Base-by-base conservation (phyloP, 768 basidiomycete genomes). In the Agaricus sinodeliciosus region DNA sequence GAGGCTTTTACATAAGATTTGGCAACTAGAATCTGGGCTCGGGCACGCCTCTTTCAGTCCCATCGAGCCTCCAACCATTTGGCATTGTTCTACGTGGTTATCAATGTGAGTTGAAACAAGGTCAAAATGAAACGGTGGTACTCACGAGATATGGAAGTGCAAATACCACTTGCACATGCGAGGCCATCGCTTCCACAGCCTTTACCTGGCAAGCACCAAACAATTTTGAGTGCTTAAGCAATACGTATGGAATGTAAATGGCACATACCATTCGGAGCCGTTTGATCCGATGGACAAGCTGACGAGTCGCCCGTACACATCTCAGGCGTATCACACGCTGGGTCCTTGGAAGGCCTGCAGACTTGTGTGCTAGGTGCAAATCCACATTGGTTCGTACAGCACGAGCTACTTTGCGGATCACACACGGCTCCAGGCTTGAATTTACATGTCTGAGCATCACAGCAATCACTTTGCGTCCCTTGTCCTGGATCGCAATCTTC, bases 401-500 rank as follows among this genome's bases (percentile, higher is more conserved):
- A 94, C 3, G 81, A 65, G 49, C 82, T 81, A 65, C 82, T 89
- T 34, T 72, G 65, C 2, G 90, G 90, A 64, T 92, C 90, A 65
- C 92, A 95, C 2, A 83, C 76, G 2, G 92, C 85, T 27, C 79
- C 80, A 22, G 66, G 57, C 44, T 63, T 78, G 74, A 92, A 89
- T 68, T 88, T 88, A 74, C 88, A 91, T 9, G 84, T 85, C 18
- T 69, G 59, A 3, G 79, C 58, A 66, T 94, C 81, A 71, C 91
- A 94, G 69, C 91, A 94, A 2, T 76, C 67, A 4, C 82, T 82
- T 40, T 71, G 70, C 9, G 72, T 62, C 49, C 80, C 84, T 34
- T 64, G 59, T 27, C 87, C 87, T 0, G 91, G 90, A 67, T 95
- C 91, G 64, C 92, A 94, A 36, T 94, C 87, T 69, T 95, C 92